These are phyloP conservation scores for Ammopiptanthus mongolicus DNA, from an alignment of 306 rosid species.

Conservation along the genomic window DNA sequence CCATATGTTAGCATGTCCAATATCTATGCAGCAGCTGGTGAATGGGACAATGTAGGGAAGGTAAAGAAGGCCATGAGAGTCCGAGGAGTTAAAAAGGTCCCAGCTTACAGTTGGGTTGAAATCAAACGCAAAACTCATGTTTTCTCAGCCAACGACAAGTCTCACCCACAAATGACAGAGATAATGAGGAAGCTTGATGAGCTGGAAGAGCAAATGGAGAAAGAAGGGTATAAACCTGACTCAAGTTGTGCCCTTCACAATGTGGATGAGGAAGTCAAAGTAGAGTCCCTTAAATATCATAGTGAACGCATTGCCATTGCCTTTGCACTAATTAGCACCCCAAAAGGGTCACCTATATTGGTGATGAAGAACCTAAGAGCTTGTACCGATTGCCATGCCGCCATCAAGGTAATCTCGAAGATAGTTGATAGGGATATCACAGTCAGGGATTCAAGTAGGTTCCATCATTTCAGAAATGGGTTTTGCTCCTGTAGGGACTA, in stretches of 20 bases:
- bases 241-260: slow-evolving; percentile 74
- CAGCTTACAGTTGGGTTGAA: slow-evolving; percentile 89
- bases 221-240: slow-evolving; percentile 75
- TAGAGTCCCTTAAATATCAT: slow-evolving; percentile 76
- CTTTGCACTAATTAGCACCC: slow-evolving; percentile 67
- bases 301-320: slow-evolving; percentile 93
- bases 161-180: slow-evolving; percentile 56
- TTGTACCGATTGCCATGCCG: slow-evolving; percentile 67
- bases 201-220: slow-evolving; percentile 52
- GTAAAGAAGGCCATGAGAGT: slow-evolving; percentile 84
- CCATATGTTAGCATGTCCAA: slow-evolving; percentile 79
- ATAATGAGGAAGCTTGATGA: slow-evolving; percentile 60
- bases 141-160: slow-evolving; percentile 57
- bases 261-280: slow-evolving; percentile 55
- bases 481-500: slow-evolving; percentile 74
- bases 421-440: slow-evolving; percentile 54
- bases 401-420: slow-evolving; percentile 64
- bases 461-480: slow-evolving; percentile 73
- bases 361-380: slow-evolving; percentile 90
- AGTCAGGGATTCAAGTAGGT: slow-evolving; percentile 75
- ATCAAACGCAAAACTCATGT: slow-evolving; percentile 61
- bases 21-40: slow-evolving; percentile 79
- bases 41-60: slow-evolving; percentile 77
- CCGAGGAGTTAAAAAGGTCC: slow-evolving; percentile 69
- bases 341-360: slow-evolving; percentile 64